Percentiles rank a stretch among this genome's conserved stretches.
These are phyloP conservation scores for Scleromitrula shiraiana DNA, from an alignment of 2,329 filamentous ascomycete species.

Conservation along the genomic window DNA sequence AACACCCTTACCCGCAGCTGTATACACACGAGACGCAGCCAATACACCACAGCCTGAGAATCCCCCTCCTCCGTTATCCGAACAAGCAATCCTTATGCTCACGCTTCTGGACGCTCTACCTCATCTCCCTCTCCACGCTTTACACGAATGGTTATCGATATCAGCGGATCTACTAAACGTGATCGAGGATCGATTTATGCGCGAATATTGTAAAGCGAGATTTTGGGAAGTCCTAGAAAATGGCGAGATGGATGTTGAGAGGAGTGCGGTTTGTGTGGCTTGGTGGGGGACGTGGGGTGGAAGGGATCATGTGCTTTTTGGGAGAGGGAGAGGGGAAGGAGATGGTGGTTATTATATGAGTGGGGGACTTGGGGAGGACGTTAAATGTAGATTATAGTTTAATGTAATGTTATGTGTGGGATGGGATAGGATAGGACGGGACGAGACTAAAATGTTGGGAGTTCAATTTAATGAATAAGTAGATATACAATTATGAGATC, in stretches of 20 bases:
- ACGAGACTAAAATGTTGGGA: no score
- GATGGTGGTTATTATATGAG: constrained; percentile 25
- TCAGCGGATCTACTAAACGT: constrained; percentile 50
- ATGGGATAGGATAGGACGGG: no score
- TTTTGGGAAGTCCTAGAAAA: constrained; percentile 58
- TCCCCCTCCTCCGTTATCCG: constrained; percentile 39
- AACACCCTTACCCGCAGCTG: constrained; percentile 29
- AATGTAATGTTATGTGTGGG: no score
- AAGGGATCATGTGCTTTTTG: constrained; percentile 24
- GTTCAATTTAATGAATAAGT: no score
- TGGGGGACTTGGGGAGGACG: constrained; percentile 22
- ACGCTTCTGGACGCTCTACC: constrained; percentile 59
- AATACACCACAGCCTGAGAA: constrained; percentile 14
- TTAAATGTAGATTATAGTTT: constrained; percentile 22
- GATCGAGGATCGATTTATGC: constrained; percentile 47
- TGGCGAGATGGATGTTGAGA: constrained; percentile 65
- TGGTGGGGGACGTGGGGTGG: constrained; percentile 56
- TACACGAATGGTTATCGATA: constrained; percentile 60
- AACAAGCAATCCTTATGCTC: constrained; percentile 56
- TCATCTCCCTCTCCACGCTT: constrained; percentile 46
- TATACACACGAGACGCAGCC: constrained; percentile 26
- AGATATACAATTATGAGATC: no score
- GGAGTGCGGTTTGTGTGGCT: constrained; percentile 54
- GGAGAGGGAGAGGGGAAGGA: constrained; percentile 6
- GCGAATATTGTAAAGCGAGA: constrained; percentile 47